These are phyloP conservation scores for Blastobotrys ciferrii DNA, from an alignment of 1,139 yeast species.

Conservation along the genomic window DNA sequence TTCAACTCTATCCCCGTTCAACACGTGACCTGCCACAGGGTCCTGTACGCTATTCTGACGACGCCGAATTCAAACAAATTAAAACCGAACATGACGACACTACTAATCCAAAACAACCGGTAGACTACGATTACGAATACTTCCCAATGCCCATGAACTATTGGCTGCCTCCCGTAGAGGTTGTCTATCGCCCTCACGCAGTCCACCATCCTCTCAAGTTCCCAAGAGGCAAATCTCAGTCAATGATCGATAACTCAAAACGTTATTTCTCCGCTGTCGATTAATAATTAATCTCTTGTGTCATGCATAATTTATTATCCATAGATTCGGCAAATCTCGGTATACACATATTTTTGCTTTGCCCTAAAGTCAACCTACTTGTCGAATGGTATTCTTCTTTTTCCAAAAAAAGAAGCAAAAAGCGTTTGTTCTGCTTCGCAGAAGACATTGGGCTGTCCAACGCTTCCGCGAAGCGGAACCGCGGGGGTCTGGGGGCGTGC, in stretches of 20 bases:
- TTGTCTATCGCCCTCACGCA: slow-evolving; percentile 59
- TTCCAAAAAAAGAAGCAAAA: too few species aligned
- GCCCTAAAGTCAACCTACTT: too few species aligned
- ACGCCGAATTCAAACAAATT: not conserved
- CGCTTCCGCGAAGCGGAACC: too few species aligned
- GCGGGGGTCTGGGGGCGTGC: too few species aligned
- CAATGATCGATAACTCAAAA: slow-evolving; percentile 38
- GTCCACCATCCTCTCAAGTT: slow-evolving; percentile 44
- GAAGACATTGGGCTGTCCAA: too few species aligned
- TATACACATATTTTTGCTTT: not conserved
- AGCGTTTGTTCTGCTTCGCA: too few species aligned
- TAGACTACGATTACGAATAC: slow-evolving; percentile 44
- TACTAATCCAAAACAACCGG: not conserved
- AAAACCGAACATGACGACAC: slow-evolving; percentile 4
- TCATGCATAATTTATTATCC: not conserved
- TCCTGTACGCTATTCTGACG: not conserved
- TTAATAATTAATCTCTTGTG: slow-evolving; percentile 10
- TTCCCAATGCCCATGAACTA: slow-evolving; percentile 57
- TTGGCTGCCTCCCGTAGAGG: slow-evolving; percentile 59
- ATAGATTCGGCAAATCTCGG: not conserved
- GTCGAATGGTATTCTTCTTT: too few species aligned
- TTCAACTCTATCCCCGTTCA: slow-evolving; percentile 5
- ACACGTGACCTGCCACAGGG: slow-evolving; percentile 1
- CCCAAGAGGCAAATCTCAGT: slow-evolving; percentile 23
- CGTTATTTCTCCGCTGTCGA: slow-evolving; percentile 47